A percentile compares a stretch with the other conserved stretches of the same genome.
These are phyloP conservation scores for Oenanthe sinensis DNA, from an alignment of 129 eudicot genomes.

Conservation along the genomic window DNA sequence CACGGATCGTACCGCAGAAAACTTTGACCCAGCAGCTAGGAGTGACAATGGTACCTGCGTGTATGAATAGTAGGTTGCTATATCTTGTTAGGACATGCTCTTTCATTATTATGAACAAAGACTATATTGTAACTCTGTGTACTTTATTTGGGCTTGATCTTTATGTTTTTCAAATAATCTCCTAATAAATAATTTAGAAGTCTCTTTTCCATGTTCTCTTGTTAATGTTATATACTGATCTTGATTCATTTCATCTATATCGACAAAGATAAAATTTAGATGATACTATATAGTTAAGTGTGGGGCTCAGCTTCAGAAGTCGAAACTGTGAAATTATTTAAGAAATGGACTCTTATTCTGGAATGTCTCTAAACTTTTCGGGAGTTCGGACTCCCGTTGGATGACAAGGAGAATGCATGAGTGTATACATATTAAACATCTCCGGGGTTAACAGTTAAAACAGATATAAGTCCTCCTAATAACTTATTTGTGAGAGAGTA, in stretches of 20 bases:
- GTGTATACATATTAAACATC: background rate
- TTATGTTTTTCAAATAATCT: background rate
- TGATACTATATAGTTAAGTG: too few relatives aligned
- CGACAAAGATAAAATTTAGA: too few relatives aligned
- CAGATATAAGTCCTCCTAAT: background rate
- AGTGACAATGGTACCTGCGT: constrained; percentile 89
- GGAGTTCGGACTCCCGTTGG: too few relatives aligned
- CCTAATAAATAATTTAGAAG: background rate
- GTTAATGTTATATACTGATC: background rate
- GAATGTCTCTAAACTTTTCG: too few relatives aligned
- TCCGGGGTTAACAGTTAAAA: background rate
- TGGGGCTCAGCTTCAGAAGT: background rate
- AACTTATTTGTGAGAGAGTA: too few relatives aligned
- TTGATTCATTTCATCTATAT: background rate
- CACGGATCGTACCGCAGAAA: constrained; percentile 57
- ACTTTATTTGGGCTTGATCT: background rate
- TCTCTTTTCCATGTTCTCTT: background rate
- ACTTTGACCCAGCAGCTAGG: constrained; percentile 77
- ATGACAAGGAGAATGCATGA: background rate
- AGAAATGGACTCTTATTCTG: background rate
- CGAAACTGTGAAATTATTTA: background rate
- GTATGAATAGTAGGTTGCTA: constrained; percentile 31
- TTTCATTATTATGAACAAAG: background rate
- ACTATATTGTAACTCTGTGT: constrained; percentile 4
- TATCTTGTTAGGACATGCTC: background rate